Percentiles rank a stretch among this genome's conserved stretches.
These are phyloP conservation scores for Puya raimondii DNA, from an alignment of 176 grass and related monocot species.

Conservation along the genomic window DNA sequence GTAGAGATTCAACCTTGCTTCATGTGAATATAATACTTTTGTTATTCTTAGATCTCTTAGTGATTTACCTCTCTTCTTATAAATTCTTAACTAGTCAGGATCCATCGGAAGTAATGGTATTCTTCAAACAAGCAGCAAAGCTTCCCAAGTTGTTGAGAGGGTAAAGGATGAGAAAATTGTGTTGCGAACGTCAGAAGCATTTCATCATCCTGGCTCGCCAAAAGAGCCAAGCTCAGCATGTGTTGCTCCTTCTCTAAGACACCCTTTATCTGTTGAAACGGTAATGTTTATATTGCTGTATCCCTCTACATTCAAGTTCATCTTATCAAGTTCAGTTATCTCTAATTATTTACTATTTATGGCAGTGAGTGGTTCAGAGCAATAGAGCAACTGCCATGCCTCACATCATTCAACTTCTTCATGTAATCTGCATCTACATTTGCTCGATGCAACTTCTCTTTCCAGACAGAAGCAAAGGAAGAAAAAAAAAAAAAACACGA, in stretches of 20 bases:
- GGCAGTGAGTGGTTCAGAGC: neutral
- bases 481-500: neutral
- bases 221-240: slow-evolving; percentile 31
- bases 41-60: neutral
- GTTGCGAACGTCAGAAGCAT: neutral
- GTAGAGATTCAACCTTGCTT: slow-evolving; percentile 39
- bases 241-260: slow-evolving; percentile 34
- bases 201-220: slow-evolving; percentile 18
- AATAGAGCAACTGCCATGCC: too few species aligned
- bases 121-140: neutral
- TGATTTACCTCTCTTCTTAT: neutral
- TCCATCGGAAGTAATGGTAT: neutral
- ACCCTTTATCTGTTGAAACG: slow-evolving; percentile 7
- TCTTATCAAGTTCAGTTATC: neutral
- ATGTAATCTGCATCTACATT: too few species aligned
- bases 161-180: neutral
- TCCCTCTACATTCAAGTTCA: neutral
- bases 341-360: neutral
- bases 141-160: neutral
- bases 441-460: neutral
- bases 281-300: neutral
- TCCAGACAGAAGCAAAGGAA: neutral
- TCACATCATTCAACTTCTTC: too few species aligned
- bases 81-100: slow-evolving; percentile 4
- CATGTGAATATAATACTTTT: neutral